These are phyloP conservation scores for Scalesia atractyloides DNA, from an alignment of 129 eudicot genomes.

Conservation along the genomic window DNA sequence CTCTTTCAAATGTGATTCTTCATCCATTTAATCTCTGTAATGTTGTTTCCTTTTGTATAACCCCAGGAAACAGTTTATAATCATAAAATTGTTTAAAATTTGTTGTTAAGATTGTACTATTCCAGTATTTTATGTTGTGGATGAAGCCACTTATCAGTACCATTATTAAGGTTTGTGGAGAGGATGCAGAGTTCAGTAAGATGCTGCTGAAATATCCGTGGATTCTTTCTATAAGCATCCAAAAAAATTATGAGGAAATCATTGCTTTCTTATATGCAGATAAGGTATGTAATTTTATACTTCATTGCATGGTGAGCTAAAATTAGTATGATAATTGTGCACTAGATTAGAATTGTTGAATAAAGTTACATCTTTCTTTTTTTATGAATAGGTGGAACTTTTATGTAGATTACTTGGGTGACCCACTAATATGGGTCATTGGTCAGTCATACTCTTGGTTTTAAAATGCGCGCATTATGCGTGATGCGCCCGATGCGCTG, in stretches of 20 bases:
- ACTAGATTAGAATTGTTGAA: constrained; percentile 3
- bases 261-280: constrained; percentile 46
- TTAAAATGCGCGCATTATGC: no score
- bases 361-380: not conserved
- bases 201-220: constrained; percentile 82
- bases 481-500: no score
- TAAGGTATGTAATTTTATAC: constrained; percentile 49
- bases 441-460: not conserved
- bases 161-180: constrained; percentile 50
- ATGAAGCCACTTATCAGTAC: constrained; percentile 14
- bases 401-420: not conserved
- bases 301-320: constrained; percentile 3
- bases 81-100: not conserved
- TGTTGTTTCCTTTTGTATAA: not conserved
- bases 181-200: constrained; percentile 49
- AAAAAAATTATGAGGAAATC: constrained; percentile 50
- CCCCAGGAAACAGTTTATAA: not conserved
- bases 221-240: constrained; percentile 82
- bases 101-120: not conserved
- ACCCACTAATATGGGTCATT: not conserved
- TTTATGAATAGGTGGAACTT: not conserved
- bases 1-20: not conserved
- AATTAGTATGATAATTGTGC: constrained; percentile 2
- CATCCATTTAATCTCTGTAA: not conserved
- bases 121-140: constrained; percentile 6